Conservation (phyloP, 768 basidiomycete species). For the Lentinus brumalis region DNA sequence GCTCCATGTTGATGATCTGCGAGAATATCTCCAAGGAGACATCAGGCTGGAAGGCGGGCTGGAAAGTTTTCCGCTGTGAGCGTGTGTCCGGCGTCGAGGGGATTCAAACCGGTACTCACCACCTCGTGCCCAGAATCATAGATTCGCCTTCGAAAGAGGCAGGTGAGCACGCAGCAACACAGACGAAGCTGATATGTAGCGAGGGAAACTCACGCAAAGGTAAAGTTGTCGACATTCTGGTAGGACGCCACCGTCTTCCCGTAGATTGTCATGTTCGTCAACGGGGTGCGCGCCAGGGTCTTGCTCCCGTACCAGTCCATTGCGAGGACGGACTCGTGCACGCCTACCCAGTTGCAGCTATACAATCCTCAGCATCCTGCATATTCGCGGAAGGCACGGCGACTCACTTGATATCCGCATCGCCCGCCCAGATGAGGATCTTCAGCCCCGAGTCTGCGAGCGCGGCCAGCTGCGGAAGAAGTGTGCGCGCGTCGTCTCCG, state of each 20-base stretch:
- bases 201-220: slow-evolving; percentile 56
- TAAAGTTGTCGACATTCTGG: slow-evolving; percentile 65
- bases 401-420: slow-evolving; percentile 36
- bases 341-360: slow-evolving; percentile 43
- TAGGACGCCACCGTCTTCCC: slow-evolving; percentile 56
- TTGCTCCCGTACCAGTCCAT: slow-evolving; percentile 50
- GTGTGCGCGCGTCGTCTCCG: slow-evolving; percentile 61
- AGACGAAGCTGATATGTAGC: too few species aligned
- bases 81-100: neutral
- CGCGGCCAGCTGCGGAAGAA: slow-evolving; percentile 49
- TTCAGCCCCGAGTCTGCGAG: slow-evolving; percentile 45
- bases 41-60: slow-evolving; percentile 66
- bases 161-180: too few species aligned
- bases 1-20: slow-evolving; percentile 53
- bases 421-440: slow-evolving; percentile 46
- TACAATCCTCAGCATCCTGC: neutral
- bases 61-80: neutral
- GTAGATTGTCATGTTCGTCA: slow-evolving; percentile 58
- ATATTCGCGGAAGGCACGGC: neutral
- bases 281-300: slow-evolving; percentile 39
- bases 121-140: slow-evolving; percentile 64
- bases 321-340: slow-evolving; percentile 38
- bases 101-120: slow-evolving; percentile 40
- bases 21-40: slow-evolving; percentile 60
- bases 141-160: slow-evolving; percentile 43